Evolutionary conservation across 2,329 filamentous ascomycete species (phyloP).

Genomic region (Sclerotinia spermophila): DNA sequence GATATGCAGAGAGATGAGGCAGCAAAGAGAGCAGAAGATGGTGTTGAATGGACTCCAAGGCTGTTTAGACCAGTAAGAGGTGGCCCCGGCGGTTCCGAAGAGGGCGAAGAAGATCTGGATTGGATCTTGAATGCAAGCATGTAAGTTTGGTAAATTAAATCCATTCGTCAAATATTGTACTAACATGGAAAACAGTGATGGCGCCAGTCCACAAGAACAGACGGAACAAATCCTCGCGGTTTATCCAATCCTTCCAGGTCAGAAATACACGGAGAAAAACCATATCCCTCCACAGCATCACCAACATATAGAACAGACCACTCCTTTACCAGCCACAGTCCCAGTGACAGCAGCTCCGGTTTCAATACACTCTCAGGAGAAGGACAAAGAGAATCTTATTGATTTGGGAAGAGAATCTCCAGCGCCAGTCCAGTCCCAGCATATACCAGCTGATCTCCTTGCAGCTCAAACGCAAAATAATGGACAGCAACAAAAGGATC

Average conservation of each 20-base stretch:
- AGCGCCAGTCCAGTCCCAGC: slow-evolving; percentile 11
- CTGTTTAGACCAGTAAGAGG: slow-evolving; percentile 75
- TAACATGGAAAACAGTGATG: slow-evolving; percentile 48
- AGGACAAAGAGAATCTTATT: slow-evolving; percentile 48
- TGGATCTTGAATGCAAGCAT: slow-evolving; percentile 90
- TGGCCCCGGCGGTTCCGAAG: slow-evolving; percentile 66
- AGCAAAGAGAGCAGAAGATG: slow-evolving; percentile 70
- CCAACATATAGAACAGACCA: slow-evolving; percentile 21
- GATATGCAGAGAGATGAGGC: slow-evolving; percentile 89
- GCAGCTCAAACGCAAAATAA: slow-evolving; percentile 30
- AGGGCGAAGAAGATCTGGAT: slow-evolving; percentile 85
- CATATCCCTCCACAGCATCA: slow-evolving; percentile 50
- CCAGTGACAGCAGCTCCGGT: slow-evolving; percentile 10
- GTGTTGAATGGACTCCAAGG: slow-evolving; percentile 81
- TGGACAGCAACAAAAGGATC: slow-evolving; percentile 32
- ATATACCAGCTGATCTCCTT: slow-evolving; percentile 28
- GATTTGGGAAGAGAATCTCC: slow-evolving; percentile 49
- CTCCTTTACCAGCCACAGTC: slow-evolving; percentile 17
- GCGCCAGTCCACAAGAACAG: slow-evolving; percentile 62
- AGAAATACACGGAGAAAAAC: slow-evolving; percentile 55
- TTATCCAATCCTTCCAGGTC: slow-evolving; percentile 77
- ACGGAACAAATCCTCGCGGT: slow-evolving; percentile 82
- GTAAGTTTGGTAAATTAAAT: slow-evolving; percentile 49
- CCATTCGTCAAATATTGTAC: slow-evolving; percentile 8
- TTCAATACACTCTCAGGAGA: slow-evolving; percentile 16